These are phyloP conservation scores for Trichoderma arundinaceum DNA, from an alignment of 2,329 filamentous ascomycete genomes.

Conservation along the genomic window DNA sequence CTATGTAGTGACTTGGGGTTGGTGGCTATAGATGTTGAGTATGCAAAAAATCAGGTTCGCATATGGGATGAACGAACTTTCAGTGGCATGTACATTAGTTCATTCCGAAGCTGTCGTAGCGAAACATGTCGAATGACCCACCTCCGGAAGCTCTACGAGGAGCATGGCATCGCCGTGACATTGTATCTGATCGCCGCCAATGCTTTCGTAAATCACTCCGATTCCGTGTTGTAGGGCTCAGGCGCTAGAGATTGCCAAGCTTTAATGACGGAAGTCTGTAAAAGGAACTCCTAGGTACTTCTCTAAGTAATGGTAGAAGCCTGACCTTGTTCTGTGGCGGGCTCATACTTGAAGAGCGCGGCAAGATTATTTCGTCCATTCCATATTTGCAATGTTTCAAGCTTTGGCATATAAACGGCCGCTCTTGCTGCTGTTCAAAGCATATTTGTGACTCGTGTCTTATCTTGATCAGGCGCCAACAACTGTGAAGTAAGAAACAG, in stretches of 20 bases:
- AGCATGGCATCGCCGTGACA: slow-evolving; percentile 36
- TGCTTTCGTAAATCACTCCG: slow-evolving; percentile 26
- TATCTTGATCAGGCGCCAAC: slow-evolving; percentile 34
- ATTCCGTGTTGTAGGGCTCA: slow-evolving; percentile 15
- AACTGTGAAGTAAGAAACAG: slow-evolving; percentile 40
- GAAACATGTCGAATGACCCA: slow-evolving; percentile 33
- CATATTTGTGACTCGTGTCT: slow-evolving; percentile 36
- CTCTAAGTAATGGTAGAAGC: slow-evolving; percentile 33
- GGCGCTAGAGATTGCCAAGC: slow-evolving; percentile 35
- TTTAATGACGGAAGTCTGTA: slow-evolving; percentile 28
- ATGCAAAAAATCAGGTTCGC: neutral
- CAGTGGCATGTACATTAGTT: slow-evolving; percentile 19
- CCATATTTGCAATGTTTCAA: slow-evolving; percentile 44
- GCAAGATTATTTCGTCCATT: slow-evolving; percentile 39
- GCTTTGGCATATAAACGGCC: slow-evolving; percentile 39
- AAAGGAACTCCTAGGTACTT: slow-evolving; percentile 30
- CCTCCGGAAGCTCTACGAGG: slow-evolving; percentile 31
- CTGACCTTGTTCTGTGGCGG: neutral
- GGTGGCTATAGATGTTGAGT: slow-evolving; percentile 13
- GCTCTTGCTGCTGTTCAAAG: slow-evolving; percentile 38
- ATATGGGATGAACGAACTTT: neutral
- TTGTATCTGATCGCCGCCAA: slow-evolving; percentile 23
- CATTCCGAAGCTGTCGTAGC: slow-evolving; percentile 33
- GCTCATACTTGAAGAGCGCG: slow-evolving; percentile 37
- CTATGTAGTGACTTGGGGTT: neutral